Percentiles rank a stretch among this genome's conserved stretches.
Evolutionary conservation across 2,329 filamentous ascomycete genomes (phyloP).

Genomic region (Colletotrichum plurivorum): DNA sequence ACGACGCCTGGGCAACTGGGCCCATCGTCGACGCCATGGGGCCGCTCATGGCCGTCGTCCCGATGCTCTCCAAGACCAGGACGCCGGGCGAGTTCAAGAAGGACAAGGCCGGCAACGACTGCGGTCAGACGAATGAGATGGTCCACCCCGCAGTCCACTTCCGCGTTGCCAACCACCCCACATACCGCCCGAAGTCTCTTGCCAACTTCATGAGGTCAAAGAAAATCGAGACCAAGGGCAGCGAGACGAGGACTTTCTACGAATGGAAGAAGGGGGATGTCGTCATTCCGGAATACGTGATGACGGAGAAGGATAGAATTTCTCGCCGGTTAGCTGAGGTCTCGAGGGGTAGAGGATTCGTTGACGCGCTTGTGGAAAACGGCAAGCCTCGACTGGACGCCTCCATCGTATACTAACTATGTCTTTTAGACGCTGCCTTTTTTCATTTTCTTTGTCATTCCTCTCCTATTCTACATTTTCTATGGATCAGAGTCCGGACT

Average conservation of each 20-base stretch:
- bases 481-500: too few species aligned
- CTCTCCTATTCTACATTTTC: too few species aligned
- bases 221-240: background rate
- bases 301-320: background rate
- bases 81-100: constrained; percentile 34
- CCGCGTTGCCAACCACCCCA: background rate
- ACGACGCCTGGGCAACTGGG: constrained; percentile 32
- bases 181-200: constrained; percentile 3
- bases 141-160: constrained; percentile 34
- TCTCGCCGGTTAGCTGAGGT: constrained; percentile 8
- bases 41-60: constrained; percentile 11
- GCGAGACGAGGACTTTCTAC: background rate
- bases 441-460: too few species aligned
- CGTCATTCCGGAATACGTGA: constrained; percentile 29
- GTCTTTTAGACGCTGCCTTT: too few species aligned
- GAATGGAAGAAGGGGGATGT: constrained; percentile 24
- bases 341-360: background rate
- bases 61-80: constrained; percentile 14
- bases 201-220: background rate
- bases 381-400: too few species aligned
- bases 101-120: background rate
- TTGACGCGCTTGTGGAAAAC: background rate
- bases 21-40: constrained; percentile 11
- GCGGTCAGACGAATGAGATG: constrained; percentile 21
- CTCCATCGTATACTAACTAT: too few species aligned